Base-by-base conservation (phyloP, 441 rosid species). In the Hura crepitans region DNA sequence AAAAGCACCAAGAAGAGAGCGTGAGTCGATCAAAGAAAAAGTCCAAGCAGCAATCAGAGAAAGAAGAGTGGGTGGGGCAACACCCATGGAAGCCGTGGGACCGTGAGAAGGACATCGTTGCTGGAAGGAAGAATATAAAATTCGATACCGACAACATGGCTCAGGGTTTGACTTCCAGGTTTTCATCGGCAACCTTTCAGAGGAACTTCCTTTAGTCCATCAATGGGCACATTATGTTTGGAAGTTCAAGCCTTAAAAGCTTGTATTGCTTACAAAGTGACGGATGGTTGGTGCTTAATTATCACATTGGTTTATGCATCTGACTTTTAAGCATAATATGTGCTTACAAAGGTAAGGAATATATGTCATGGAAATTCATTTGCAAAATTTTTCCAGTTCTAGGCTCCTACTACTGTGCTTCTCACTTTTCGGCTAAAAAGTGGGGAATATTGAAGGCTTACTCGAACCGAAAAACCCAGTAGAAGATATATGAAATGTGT, bases 21-120 rank as follows among this genome's bases (percentile, higher is more conserved):
- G 68, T 62, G n/a, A 80, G 66, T 64, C 75, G 77, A 25, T 59
- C 82, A 6, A 89, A 86, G 89, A 91, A 86, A 67, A 88, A 87
- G 63, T 77, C 74, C 49, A 85, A 86, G 80, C 74, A 83, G 65
- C 86, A 87, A 68, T 18, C 56, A 28, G 89, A 87, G 79, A 87
- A 84, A 60, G 93, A 79, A 59, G 97, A 90, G 72, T 94, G 98
- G 97, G 77, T 63, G 5, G 97, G 92, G 39, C 83, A 91, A 6
- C 98, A 94, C 80, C 96, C 97, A 8, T 94, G 98, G 98, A 94
- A 88, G 83, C 98, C 98, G 12, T 91, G 97, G 98, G 98, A 94
- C 71, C 85, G 96, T 6, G 97, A 94, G 77, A 91, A 90, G 76
- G 98, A 94, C 80, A 78, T 91, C 37, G 72, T 63, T 2, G 96